Conservation (phyloP, 371 early-diverging fungal genomes). For the Zopfochytrium polystomum region DNA sequence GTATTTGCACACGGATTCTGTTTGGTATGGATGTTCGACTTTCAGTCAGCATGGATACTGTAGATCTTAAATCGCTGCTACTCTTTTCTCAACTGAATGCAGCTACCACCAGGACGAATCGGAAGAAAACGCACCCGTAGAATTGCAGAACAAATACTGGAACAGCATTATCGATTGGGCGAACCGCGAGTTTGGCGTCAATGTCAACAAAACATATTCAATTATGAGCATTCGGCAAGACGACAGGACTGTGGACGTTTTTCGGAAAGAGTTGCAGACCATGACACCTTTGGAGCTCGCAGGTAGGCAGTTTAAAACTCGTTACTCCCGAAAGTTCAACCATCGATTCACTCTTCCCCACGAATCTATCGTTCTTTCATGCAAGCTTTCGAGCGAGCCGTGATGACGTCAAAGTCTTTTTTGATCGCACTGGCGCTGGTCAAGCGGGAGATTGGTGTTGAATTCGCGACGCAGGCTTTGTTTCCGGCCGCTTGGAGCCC, state of each 20-base stretch:
- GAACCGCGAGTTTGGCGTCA: conserved; percentile 58
- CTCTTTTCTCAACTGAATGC: not conserved
- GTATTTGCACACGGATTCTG: conserved; percentile 85
- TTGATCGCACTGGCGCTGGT: conserved; percentile 81
- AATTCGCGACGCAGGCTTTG: conserved; percentile 76
- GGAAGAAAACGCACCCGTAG: conserved; percentile 56
- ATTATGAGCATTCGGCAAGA: conserved; percentile 70
- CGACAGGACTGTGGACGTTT: conserved; percentile 53
- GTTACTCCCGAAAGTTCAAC: too few species aligned
- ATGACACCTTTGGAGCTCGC: conserved; percentile 36
- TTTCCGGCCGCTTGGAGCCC: too few species aligned
- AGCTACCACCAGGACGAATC: conserved; percentile 79
- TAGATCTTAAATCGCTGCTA: not conserved
- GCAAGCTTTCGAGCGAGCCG: conserved; percentile 90
- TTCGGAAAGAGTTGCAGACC: conserved; percentile 55
- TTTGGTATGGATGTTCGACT: conserved; percentile 53
- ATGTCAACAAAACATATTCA: conserved; percentile 69
- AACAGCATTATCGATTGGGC: conserved; percentile 80
- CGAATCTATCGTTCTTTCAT: too few species aligned
- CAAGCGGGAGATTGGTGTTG: conserved; percentile 67
- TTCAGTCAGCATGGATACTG: not conserved
- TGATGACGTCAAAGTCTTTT: conserved; percentile 85
- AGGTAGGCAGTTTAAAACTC: too few species aligned
- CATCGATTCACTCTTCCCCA: too few species aligned
- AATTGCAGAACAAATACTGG: conserved; percentile 79